A percentile compares a stretch with the other conserved stretches of the same genome.
Evolutionary conservation across 768 basidiomycete species (phyloP).

Genomic region (Cystofilobasidium macerans): DNA sequence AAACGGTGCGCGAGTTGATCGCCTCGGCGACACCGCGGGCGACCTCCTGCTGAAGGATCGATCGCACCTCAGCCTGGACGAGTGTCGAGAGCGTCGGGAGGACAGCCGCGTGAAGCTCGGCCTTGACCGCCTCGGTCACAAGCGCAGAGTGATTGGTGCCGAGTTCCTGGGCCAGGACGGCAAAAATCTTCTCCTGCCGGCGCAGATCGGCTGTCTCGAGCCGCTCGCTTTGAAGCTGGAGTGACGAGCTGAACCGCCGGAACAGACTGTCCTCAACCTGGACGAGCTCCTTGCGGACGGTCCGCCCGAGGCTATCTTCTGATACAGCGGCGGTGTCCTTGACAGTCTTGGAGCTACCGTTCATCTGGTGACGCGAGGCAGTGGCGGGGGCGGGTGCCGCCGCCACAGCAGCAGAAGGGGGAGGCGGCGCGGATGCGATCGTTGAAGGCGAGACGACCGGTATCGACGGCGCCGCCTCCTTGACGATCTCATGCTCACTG

Average conservation of each 20-base stretch:
- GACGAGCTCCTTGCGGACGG: not conserved
- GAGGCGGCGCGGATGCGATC: too few relatives aligned
- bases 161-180: conserved; percentile 13
- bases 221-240: conserved; percentile 17
- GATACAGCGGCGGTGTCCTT: not conserved
- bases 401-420: not conserved
- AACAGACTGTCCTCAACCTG: conserved; percentile 15
- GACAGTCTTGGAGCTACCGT: too few relatives aligned
- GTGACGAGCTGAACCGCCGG: not conserved
- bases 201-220: conserved; percentile 18
- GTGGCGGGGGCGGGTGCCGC: too few relatives aligned
- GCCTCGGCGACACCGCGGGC: conserved; percentile 12
- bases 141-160: conserved; percentile 13
- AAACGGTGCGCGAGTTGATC: not conserved
- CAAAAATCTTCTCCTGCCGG: conserved; percentile 20
- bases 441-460: too few relatives aligned
- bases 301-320: not conserved
- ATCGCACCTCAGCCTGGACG: conserved; percentile 6
- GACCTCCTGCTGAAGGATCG: conserved; percentile 14
- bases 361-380: too few relatives aligned
- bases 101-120: conserved; percentile 12
- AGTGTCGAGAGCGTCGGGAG: conserved; percentile 12
- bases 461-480: not conserved
- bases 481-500: not conserved
- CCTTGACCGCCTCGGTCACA: not conserved